These are phyloP conservation scores for Verticillium nonalfalfae DNA, from an alignment of 2,329 filamentous ascomycete species.

Conservation along the genomic window DNA sequence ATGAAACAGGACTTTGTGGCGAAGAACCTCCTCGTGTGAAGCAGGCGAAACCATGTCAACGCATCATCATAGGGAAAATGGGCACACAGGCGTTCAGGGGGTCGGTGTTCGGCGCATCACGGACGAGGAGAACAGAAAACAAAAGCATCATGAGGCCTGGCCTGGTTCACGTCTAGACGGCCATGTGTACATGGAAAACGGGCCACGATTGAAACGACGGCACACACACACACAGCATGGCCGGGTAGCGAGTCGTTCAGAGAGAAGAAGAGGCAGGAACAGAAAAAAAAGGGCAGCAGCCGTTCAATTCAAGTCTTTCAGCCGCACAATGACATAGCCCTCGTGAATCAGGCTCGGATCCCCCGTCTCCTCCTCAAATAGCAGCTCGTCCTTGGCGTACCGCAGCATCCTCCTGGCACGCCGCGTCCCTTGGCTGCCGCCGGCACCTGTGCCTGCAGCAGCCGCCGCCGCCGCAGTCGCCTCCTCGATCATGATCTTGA, in stretches of 20 bases:
- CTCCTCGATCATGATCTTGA: conserved; percentile 32
- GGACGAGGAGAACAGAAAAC: conserved; percentile 5
- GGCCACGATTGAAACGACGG: background rate
- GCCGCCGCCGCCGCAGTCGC: conserved; percentile 6
- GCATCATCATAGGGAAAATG: background rate
- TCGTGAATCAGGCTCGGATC: conserved; percentile 38
- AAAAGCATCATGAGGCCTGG: background rate
- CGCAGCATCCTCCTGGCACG: conserved; percentile 18
- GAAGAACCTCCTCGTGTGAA: conserved; percentile 31
- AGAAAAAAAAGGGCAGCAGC: conserved; percentile 10
- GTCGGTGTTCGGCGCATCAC: conserved; percentile 3
- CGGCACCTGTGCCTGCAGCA: conserved; percentile 2
- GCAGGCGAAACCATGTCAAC: background rate
- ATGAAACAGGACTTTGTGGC: conserved; percentile 38
- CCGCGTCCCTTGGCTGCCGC: background rate
- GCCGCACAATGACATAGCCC: conserved; percentile 48
- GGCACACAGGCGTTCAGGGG: conserved; percentile 5
- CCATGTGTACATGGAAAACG: background rate
- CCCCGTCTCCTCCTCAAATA: conserved; percentile 44
- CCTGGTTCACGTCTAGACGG: background rate
- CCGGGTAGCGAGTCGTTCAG: background rate
- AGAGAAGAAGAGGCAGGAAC: background rate
- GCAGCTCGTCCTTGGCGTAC: conserved; percentile 28
- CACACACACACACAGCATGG: background rate
- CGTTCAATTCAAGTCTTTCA: conserved; percentile 41